Evolutionary conservation across 148 eudicot genomes (phyloP), one percentile per base, ranked within the genome.

Genomic region (Salicornia ramosissima): DNA sequence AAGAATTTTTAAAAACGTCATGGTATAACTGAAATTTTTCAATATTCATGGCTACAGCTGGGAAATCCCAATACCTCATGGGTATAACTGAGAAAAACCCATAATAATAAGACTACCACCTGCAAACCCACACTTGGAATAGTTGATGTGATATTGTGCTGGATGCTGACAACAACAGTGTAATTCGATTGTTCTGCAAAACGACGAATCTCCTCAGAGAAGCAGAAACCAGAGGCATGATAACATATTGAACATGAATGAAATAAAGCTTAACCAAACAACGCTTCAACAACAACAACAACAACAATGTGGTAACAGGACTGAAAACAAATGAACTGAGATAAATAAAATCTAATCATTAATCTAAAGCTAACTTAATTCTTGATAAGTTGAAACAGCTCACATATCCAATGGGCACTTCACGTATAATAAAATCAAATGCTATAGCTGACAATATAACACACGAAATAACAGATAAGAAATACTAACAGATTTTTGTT

Each of bases 71-170:
- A 64, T 6, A 36, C 65, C n/a, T n/a, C n/a, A n/a, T n/a, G n/a
- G n/a, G n/a, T n/a, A n/a, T n/a, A n/a, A n/a, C n/a, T n/a, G n/a
- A n/a, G n/a, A n/a, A n/a, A n/a, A n/a, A n/a, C n/a, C n/a, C n/a
- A n/a, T n/a, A n/a, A n/a, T n/a, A n/a, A 74, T 75, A 8, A 14
- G 65, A 24, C 50, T 60, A 34, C 68, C 70, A 94, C 98, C 98
- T 94, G 99, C 83, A 89, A 81, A 73, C 99, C 99, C 81, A 94
- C 99, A 55, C 75, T 80, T 55, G 96, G 92, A 74, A 94, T 88
- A 58, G 93, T 80, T 53, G 99, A 90, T 50, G 85, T 83, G 83
- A 90, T 85, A 60, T 82, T 87, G 75, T 94, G 99, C 81, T 88
- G 89, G 84, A 94, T 80, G 54, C 79, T 81, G 75, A 88, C 54